Conservation (phyloP, 257 asterid genomes). For the Marsdenia floribunda region DNA sequence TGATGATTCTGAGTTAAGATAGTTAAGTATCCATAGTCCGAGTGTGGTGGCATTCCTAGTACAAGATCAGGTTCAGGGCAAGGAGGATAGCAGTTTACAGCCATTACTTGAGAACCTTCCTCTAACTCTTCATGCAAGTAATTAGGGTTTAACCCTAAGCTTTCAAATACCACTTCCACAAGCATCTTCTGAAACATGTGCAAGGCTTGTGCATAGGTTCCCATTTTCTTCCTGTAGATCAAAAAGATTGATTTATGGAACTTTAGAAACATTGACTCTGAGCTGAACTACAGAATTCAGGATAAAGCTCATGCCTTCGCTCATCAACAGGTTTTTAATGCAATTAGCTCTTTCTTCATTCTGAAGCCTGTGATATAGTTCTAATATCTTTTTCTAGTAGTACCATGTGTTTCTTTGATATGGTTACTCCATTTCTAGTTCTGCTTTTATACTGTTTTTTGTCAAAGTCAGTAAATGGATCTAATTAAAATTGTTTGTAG, state of each 20-base stretch:
- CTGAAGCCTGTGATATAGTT: not conserved
- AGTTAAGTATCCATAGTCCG: conserved; percentile 47
- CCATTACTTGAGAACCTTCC: conserved; percentile 49
- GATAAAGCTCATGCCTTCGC: not conserved
- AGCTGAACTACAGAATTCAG: not conserved
- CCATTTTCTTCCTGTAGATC: conserved; percentile 47
- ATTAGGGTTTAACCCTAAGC: conserved; percentile 41
- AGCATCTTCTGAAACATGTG: conserved; percentile 37
- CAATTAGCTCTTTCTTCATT: not conserved
- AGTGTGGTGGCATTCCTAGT: conserved; percentile 60
- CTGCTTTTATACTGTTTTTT: not conserved
- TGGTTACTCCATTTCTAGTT: not conserved
- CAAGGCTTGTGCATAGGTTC: conserved; percentile 42
- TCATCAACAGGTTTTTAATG: not conserved
- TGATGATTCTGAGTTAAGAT: conserved; percentile 45
- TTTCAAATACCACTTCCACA: conserved; percentile 42
- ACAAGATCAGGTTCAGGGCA: conserved; percentile 63
- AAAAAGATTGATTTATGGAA: not conserved
- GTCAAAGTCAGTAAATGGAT: not conserved
- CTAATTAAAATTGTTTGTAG: not conserved
- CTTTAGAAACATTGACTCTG: not conserved
- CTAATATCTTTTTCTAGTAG: not conserved
- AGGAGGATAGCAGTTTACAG: conserved; percentile 51
- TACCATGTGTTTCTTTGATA: not conserved
- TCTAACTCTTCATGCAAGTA: conserved; percentile 42